Evolutionary conservation across 192 early-diverging fungal genomes (phyloP), one percentile per base, ranked within the genome.

Genomic region (Bifiguratus adelaidae): DNA sequence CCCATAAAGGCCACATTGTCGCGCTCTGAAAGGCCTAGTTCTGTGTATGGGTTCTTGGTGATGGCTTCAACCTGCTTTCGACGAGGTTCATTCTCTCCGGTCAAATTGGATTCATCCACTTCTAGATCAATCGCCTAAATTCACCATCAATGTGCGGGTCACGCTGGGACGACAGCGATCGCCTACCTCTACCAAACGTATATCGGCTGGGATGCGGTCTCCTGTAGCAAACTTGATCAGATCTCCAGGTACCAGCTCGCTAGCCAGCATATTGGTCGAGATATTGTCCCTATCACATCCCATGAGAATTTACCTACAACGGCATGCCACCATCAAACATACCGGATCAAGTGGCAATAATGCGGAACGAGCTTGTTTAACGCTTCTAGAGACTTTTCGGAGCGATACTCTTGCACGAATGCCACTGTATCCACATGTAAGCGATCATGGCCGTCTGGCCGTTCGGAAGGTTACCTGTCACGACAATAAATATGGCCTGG

Each of bases 1-100:
- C 94, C 94, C 89, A 94, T 97, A 44, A 91, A 94, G 1, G 75
- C 91, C 57, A 97, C 89, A 61, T 97, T 97, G 28, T 69, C 76
- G 46, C 83, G 60, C 29, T 90, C 85, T 4, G 82, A 76, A 22
- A 92, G 60, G 5, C 68, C 62, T 12, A 85, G 41, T 41, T 84
- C 76, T 27, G 50, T 57, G 53, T 65, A 56, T 29, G 50, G 41
- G 41, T 55, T 58, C 12, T 58, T 47, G 1, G 40, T 43, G 15
- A 89, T 65, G 0, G 60, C 62, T 18, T 84, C 77, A 11, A 55
- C 48, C 15, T 71, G 57, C 58, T 92, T 92, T n/a, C 68, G 58
- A 42, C 78, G 63, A 9, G 92, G 82, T 69, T 91, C 85, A 35
- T 73, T 85, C 59, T 92, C 89, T 5, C 87, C 89, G 7, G 89